phyloP scores from a whole-genome alignment of 345 rosid species.

The Heritiera fomes region DNA sequence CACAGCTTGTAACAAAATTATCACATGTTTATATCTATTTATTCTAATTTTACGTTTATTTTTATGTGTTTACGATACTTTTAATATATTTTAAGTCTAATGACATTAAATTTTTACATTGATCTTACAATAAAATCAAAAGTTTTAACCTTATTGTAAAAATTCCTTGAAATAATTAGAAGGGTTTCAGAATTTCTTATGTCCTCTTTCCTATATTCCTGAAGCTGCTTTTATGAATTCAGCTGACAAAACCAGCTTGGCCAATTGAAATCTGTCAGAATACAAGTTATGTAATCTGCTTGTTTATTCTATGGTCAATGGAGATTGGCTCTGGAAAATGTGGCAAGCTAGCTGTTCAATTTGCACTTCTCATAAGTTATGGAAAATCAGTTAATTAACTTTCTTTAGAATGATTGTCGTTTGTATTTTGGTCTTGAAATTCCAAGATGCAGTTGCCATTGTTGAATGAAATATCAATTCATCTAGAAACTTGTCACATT shows the following conservation, averaged over 20 bases:
- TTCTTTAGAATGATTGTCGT: constrained; percentile 9
- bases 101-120: too few species aligned
- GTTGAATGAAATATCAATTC: neutral
- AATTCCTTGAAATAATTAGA: neutral
- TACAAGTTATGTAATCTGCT: neutral
- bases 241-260: neutral
- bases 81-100: too few species aligned
- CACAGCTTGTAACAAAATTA: too few species aligned
- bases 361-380: neutral
- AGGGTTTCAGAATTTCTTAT: neutral
- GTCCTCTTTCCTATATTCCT: too few species aligned
- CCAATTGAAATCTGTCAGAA: neutral
- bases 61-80: too few species aligned
- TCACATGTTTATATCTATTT: too few species aligned
- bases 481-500: neutral
- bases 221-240: neutral
- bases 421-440: constrained; percentile 7
- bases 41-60: too few species aligned
- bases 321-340: neutral
- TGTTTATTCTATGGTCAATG: neutral
- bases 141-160: too few species aligned
- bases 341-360: neutral
- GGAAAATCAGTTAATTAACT: neutral
- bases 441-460: constrained; percentile 17
- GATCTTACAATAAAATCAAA: too few species aligned